These are phyloP conservation scores for Penicillium crystallinum DNA, from an alignment of 495 filamentous ascomycete genomes.

Conservation along the genomic window DNA sequence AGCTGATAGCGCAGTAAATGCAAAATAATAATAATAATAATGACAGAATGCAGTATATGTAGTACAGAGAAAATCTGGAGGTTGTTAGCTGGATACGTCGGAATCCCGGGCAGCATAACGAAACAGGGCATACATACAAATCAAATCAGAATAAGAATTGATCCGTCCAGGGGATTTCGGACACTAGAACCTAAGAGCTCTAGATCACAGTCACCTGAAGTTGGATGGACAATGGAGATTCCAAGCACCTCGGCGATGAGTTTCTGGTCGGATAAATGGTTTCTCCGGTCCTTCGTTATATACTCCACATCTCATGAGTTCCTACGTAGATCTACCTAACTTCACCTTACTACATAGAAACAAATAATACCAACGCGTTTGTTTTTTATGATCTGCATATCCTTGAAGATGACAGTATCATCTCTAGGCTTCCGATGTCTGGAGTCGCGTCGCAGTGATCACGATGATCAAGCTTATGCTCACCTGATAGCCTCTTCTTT, in stretches of 20 bases:
- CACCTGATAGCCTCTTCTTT: slow-evolving; percentile 13
- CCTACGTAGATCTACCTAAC: neutral
- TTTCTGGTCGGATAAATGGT: slow-evolving; percentile 2
- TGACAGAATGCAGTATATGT: slow-evolving; percentile 1
- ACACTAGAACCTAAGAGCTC: neutral
- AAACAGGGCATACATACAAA: neutral
- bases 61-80: slow-evolving; percentile 4
- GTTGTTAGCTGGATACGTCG: neutral
- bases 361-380: neutral
- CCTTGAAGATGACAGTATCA: slow-evolving; percentile 2
- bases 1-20: neutral
- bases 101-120: neutral
- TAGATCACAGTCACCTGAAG: neutral
- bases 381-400: neutral
- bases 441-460: neutral
- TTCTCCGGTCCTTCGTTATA: neutral
- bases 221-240: neutral
- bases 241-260: slow-evolving; percentile 1
- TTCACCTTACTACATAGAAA: neutral
- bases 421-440: neutral
- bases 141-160: neutral
- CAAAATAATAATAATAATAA: neutral
- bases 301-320: neutral
- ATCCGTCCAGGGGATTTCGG: neutral
- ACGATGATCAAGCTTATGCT: neutral